phyloP scores from a whole-genome alignment of 164 flowering plant genomes.

The Tinospora cordifolia region DNA sequence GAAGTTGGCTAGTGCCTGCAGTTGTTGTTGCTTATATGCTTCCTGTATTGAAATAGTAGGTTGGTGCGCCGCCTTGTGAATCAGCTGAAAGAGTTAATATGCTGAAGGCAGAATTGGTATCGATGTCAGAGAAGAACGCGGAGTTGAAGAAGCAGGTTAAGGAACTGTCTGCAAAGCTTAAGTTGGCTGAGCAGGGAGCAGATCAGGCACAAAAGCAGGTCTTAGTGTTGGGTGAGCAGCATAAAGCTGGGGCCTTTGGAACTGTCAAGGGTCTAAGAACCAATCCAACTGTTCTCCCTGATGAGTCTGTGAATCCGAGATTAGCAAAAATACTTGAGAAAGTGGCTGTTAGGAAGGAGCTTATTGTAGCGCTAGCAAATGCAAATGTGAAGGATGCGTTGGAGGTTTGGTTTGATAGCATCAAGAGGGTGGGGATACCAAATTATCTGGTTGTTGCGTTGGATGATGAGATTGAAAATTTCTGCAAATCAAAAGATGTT shows the following conservation, averaged over 20 bases:
- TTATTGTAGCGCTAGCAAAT: slow-evolving; percentile 80
- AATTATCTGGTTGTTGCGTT: slow-evolving; percentile 86
- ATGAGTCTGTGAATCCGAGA: slow-evolving; percentile 76
- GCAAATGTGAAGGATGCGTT: slow-evolving; percentile 65
- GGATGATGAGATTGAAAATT: slow-evolving; percentile 44
- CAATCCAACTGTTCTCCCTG: slow-evolving; percentile 69
- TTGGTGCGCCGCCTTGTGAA: slow-evolving; percentile 46
- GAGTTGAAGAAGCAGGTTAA: slow-evolving; percentile 58
- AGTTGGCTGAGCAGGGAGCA: slow-evolving; percentile 53
- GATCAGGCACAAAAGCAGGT: slow-evolving; percentile 57
- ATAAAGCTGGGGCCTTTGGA: slow-evolving; percentile 83
- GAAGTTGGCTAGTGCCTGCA: background rate
- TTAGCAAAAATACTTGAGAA: slow-evolving; percentile 59
- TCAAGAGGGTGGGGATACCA: slow-evolving; percentile 64
- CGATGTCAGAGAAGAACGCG: slow-evolving; percentile 48
- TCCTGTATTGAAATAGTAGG: slow-evolving; percentile 24
- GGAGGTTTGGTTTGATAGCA: slow-evolving; percentile 73
- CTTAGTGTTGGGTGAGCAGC: slow-evolving; percentile 40
- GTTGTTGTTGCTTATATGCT: background rate
- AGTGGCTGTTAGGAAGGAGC: slow-evolving; percentile 61
- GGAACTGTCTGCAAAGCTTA: slow-evolving; percentile 55
- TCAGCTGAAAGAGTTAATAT: slow-evolving; percentile 43
- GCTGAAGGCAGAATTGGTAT: slow-evolving; percentile 45
- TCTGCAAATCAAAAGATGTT: slow-evolving; percentile 40
- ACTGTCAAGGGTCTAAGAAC: slow-evolving; percentile 80